Conservation (phyloP, 345 rosid species). For the Abelmoschus esculentus region DNA sequence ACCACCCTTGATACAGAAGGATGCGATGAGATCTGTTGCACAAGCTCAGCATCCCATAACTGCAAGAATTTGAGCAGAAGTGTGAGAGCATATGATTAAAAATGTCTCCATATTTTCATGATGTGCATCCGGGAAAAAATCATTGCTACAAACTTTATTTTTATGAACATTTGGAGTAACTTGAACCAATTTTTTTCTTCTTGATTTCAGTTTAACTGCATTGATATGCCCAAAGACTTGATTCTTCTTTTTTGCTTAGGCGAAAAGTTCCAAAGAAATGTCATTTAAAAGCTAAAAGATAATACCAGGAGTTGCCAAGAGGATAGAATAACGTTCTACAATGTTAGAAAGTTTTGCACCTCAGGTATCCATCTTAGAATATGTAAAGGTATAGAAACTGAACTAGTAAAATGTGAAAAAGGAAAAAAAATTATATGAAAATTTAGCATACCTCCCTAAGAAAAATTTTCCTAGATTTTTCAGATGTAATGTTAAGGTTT, state of each 20-base stretch:
- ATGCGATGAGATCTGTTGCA: constrained; percentile 58
- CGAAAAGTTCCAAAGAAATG: neutral
- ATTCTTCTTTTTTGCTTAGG: neutral
- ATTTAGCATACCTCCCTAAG: constrained; percentile 60
- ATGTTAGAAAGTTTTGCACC: no score
- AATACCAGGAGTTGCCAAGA: neutral
- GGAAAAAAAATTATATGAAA: neutral
- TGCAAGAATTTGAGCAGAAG: constrained; percentile 27
- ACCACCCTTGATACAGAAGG: constrained; percentile 67
- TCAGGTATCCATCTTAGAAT: no score
- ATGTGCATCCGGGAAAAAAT: no score
- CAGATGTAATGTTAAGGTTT: constrained; percentile 52
- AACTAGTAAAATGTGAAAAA: neutral
- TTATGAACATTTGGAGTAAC: no score
- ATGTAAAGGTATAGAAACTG: neutral
- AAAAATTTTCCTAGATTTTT: constrained; percentile 32
- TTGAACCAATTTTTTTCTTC: no score
- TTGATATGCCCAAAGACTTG: no score
- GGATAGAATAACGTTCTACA: no score
- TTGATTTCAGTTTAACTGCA: no score
- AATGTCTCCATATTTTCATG: no score
- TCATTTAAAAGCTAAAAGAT: neutral
- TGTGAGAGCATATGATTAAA: neutral
- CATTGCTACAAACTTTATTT: no score
- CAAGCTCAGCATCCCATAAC: constrained; percentile 63